A percentile compares a stretch with the other conserved stretches of the same genome.
Conservation (phyloP, 176 grass and related monocot genomes). For the Hsuehochloa calcarea region DNA sequence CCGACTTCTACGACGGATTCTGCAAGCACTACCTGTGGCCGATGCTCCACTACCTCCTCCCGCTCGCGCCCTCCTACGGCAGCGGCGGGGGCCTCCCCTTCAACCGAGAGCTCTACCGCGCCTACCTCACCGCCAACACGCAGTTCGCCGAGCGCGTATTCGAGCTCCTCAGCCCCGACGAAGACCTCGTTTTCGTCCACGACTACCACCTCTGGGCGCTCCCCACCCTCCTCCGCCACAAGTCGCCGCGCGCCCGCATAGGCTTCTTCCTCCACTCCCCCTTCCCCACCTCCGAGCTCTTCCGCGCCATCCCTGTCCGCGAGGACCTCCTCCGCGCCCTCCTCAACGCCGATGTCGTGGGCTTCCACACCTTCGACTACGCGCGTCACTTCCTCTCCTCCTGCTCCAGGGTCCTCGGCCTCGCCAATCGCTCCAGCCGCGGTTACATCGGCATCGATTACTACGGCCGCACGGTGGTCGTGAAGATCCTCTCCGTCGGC, state of each 20-base stretch:
- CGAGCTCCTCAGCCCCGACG: slow-evolving; percentile 43
- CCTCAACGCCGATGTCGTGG: slow-evolving; percentile 65
- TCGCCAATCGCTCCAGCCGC: slow-evolving; percentile 37
- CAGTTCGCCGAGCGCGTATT: slow-evolving; percentile 52
- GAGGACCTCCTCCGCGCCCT: slow-evolving; percentile 60
- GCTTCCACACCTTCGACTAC: slow-evolving; percentile 71
- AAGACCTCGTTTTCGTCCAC: slow-evolving; percentile 54
- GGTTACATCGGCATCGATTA: slow-evolving; percentile 59
- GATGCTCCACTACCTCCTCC: slow-evolving; percentile 49
- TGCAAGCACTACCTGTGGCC: slow-evolving; percentile 73
- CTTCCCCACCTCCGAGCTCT: slow-evolving; percentile 59
- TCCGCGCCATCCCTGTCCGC: slow-evolving; percentile 51
- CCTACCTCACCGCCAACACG: slow-evolving; percentile 50
- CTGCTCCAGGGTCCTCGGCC: slow-evolving; percentile 48
- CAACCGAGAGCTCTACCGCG: slow-evolving; percentile 10
- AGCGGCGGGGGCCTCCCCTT: slow-evolving; percentile 33
- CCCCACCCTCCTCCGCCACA: slow-evolving; percentile 53
- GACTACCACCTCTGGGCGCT: slow-evolving; percentile 61
- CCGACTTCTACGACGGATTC: slow-evolving; percentile 57
- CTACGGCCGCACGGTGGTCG: slow-evolving; percentile 49
- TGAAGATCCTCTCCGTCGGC: slow-evolving; percentile 67
- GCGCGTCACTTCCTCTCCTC: slow-evolving; percentile 61
- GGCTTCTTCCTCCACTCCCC: slow-evolving; percentile 72
- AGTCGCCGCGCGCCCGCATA: slow-evolving; percentile 32
- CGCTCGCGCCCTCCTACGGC: slow-evolving; percentile 24